Conservation (phyloP, 345 rosid species). For the Nasturtium officinale region DNA sequence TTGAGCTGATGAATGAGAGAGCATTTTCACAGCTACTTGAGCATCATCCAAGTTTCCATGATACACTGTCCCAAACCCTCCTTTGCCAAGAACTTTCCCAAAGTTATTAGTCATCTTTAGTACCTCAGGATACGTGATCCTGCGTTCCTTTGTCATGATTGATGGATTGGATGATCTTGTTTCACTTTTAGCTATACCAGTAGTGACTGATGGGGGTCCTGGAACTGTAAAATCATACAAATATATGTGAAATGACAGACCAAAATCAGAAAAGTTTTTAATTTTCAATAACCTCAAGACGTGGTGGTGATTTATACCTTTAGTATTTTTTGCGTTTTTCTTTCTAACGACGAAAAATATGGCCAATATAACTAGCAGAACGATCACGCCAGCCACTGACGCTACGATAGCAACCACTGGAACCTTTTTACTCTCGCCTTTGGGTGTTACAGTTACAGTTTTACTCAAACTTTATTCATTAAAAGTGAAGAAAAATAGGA, state of each 20-base stretch:
- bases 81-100: conserved; percentile 41
- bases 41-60: conserved; percentile 37
- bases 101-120: conserved; percentile 44
- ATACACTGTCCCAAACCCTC: conserved; percentile 48
- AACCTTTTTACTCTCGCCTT: not conserved
- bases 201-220: not conserved
- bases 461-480: conserved; percentile 14
- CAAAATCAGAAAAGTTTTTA: too few species aligned
- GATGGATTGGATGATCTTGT: conserved; percentile 21
- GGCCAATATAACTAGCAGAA: not conserved
- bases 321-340: not conserved
- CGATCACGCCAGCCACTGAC: conserved; percentile 17
- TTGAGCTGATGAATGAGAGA: conserved; percentile 46
- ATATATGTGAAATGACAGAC: not conserved
- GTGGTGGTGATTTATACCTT: conserved; percentile 8
- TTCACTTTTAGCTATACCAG: not conserved
- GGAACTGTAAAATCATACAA: not conserved
- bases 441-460: not conserved
- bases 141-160: conserved; percentile 35
- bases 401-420: not conserved
- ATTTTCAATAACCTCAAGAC: not conserved
- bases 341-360: conserved; percentile 9
- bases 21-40: conserved; percentile 47
- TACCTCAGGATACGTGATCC: conserved; percentile 32
- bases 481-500: not conserved